Evolutionary conservation across 441 rosid species (phyloP).

Genomic region (Cnidoscolus chayamansa): DNA sequence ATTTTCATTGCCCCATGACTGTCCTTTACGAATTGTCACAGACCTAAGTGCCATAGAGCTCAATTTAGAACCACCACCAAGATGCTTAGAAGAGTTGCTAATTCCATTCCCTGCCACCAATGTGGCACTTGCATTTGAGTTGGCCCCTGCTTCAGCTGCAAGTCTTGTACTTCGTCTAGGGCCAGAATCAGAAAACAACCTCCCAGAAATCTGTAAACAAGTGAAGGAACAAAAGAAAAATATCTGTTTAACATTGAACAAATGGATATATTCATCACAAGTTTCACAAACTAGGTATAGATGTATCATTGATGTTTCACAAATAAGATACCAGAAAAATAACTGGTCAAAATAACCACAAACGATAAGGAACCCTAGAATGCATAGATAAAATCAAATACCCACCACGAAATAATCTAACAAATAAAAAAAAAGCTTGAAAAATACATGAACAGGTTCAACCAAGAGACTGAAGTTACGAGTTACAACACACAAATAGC

Average conservation of each 20-base stretch:
- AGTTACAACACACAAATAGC: conserved; percentile 8
- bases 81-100: conserved; percentile 67
- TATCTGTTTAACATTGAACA: neutral
- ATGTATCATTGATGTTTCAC: neutral
- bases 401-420: neutral
- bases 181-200: conserved; percentile 94
- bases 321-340: neutral
- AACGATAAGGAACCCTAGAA: neutral
- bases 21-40: conserved; percentile 84
- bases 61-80: conserved; percentile 76
- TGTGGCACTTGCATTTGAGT: conserved; percentile 46
- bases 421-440: neutral
- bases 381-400: neutral
- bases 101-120: conserved; percentile 64
- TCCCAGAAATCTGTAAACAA: conserved; percentile 78
- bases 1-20: conserved; percentile 82
- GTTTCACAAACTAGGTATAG: conserved; percentile 1
- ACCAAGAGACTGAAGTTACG: neutral
- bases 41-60: conserved; percentile 74
- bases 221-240: neutral
- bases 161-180: conserved; percentile 82
- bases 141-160: conserved; percentile 62
- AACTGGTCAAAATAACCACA: neutral
- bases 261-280: neutral
- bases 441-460: neutral